Conservation (phyloP, 768 basidiomycete species). For the Pisolithus marmoratus region DNA sequence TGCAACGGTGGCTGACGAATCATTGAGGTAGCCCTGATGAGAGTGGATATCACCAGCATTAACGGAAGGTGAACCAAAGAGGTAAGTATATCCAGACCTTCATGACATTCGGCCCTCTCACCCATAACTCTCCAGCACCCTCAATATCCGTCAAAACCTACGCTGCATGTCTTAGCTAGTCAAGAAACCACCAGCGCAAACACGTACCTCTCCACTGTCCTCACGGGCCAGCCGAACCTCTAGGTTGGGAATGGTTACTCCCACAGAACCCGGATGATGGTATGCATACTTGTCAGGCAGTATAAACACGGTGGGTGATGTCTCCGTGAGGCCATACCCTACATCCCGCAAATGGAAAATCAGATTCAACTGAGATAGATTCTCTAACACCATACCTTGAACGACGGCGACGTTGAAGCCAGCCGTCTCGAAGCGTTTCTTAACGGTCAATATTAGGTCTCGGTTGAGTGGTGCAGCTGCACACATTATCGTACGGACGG, state of each 20-base stretch:
- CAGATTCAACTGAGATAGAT: background rate
- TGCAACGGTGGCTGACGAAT: constrained; percentile 60
- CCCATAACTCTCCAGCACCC: constrained; percentile 75
- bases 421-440: constrained; percentile 33
- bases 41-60: background rate
- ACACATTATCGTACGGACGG: constrained; percentile 51
- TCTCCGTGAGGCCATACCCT: constrained; percentile 82
- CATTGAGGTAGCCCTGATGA: constrained; percentile 67
- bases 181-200: background rate
- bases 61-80: background rate
- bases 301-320: constrained; percentile 65
- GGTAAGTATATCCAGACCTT: constrained; percentile 39
- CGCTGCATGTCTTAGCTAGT: background rate
- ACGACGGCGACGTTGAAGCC: constrained; percentile 37
- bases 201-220: constrained; percentile 42
- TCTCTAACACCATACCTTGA: constrained; percentile 40
- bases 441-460: constrained; percentile 49
- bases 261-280: constrained; percentile 62
- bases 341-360: background rate
- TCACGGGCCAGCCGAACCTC: constrained; percentile 68
- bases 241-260: constrained; percentile 66
- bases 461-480: constrained; percentile 80
- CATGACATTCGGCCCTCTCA: constrained; percentile 75
- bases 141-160: constrained; percentile 23
- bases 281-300: constrained; percentile 39